phyloP scores from a whole-genome alignment of 2,329 filamentous ascomycete genomes.

The Passalora sequoiae region DNA sequence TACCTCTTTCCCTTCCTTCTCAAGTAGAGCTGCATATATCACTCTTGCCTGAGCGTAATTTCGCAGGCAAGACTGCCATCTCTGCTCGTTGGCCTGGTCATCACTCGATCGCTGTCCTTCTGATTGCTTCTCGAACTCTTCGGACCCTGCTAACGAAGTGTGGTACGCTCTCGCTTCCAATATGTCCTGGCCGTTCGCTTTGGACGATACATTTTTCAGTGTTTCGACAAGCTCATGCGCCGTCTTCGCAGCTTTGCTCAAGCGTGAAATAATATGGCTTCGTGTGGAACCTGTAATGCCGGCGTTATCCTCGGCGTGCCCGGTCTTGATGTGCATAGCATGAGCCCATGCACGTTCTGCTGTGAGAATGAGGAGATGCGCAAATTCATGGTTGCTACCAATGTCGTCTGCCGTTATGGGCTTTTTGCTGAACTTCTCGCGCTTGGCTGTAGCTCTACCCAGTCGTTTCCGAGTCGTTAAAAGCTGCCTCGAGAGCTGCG shows the following conservation, averaged over 20 bases:
- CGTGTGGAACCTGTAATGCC: constrained; percentile 73
- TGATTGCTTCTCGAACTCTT: constrained; percentile 77
- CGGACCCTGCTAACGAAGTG: constrained; percentile 67
- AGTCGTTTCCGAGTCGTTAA: constrained; percentile 81
- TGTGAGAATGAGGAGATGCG: constrained; percentile 73
- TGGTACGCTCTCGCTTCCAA: constrained; percentile 84
- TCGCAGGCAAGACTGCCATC: constrained; percentile 72
- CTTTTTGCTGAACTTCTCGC: constrained; percentile 76
- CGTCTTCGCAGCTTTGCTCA: constrained; percentile 70
- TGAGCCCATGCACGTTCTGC: constrained; percentile 92
- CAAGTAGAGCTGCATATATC: constrained; percentile 72
- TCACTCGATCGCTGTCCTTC: constrained; percentile 39
- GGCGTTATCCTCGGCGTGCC: constrained; percentile 70
- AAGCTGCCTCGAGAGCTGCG: constrained; percentile 72
- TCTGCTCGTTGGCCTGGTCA: constrained; percentile 37
- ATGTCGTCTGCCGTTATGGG: constrained; percentile 71
- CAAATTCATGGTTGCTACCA: constrained; percentile 68
- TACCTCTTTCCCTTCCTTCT: constrained; percentile 63
- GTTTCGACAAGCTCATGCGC: constrained; percentile 64
- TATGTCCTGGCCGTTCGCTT: constrained; percentile 64
- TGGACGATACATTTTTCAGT: constrained; percentile 57
- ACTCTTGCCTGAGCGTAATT: constrained; percentile 72
- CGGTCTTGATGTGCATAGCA: constrained; percentile 88
- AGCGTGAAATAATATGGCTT: constrained; percentile 80
- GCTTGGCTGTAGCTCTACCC: constrained; percentile 74